Conservation (phyloP, 176 grass and related monocot species). For the Triticum timopheevii region DNA sequence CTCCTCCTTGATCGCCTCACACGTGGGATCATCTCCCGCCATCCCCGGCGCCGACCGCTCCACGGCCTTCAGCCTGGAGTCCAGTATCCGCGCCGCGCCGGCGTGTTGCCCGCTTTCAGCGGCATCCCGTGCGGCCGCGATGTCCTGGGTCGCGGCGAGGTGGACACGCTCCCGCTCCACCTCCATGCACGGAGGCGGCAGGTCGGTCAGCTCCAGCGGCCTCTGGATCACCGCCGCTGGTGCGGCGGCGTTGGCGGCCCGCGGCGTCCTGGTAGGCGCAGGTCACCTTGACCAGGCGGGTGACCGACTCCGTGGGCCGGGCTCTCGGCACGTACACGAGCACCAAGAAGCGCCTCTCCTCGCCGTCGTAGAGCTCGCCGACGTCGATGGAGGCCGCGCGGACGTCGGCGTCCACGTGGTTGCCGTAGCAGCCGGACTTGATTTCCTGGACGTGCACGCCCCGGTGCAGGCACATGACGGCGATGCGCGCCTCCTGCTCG, state of each 20-base stretch:
- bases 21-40: conserved; percentile 29
- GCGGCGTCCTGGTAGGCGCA: conserved; percentile 59
- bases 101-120: conserved; percentile 34
- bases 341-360: conserved; percentile 74
- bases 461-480: conserved; percentile 9
- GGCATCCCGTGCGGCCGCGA: conserved; percentile 27
- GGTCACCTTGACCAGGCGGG: conserved; percentile 29
- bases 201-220: neutral
- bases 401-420: conserved; percentile 31
- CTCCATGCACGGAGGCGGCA: conserved; percentile 34
- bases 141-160: conserved; percentile 32
- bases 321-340: conserved; percentile 44
- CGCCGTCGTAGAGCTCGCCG: conserved; percentile 71
- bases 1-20: conserved; percentile 40
- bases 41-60: conserved; percentile 29
- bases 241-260: conserved; percentile 19
- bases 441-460: conserved; percentile 36
- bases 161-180: conserved; percentile 47
- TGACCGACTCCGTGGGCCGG: neutral
- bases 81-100: conserved; percentile 34
- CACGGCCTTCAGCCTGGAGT: neutral
- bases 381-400: conserved; percentile 47
- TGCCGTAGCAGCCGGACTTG: conserved; percentile 57
- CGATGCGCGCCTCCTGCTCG: neutral
- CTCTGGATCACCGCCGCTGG: conserved; percentile 35